Conservation (phyloP, 352 stramenopile genomes). For the Albugo candida region DNA sequence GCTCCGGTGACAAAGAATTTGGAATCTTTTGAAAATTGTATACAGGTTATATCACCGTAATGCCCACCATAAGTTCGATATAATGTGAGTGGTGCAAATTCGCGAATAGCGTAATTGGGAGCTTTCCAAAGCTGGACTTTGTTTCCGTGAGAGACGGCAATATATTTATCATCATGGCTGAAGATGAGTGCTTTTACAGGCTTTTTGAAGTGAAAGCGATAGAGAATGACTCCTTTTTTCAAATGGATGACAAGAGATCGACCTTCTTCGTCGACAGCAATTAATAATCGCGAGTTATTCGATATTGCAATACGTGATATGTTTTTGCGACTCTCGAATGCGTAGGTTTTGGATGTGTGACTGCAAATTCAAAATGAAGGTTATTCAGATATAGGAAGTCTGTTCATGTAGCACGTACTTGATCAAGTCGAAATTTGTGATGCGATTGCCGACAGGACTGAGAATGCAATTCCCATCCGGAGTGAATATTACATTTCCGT, state of each 20-base stretch:
- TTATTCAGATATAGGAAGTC: background rate
- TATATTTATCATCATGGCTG: constrained; percentile 74
- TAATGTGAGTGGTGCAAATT: constrained; percentile 83
- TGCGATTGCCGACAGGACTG: constrained; percentile 85
- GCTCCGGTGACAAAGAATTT: constrained; percentile 79
- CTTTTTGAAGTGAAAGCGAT: constrained; percentile 90
- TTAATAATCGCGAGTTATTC: constrained; percentile 71
- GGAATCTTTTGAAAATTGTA: constrained; percentile 78
- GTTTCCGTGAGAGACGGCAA: constrained; percentile 78
- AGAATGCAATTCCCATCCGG: constrained; percentile 84
- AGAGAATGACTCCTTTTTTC: constrained; percentile 73
- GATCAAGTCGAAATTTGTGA: constrained; percentile 88
- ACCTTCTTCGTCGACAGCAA: constrained; percentile 82
- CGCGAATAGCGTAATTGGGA: constrained; percentile 43
- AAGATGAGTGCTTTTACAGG: constrained; percentile 72
- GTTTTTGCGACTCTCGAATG: constrained; percentile 84
- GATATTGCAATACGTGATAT: constrained; percentile 75
- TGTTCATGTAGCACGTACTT: constrained; percentile 31
- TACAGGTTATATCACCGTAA: constrained; percentile 72
- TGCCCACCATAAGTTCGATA: constrained; percentile 77
- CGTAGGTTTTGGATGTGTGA: constrained; percentile 76
- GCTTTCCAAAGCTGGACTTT: constrained; percentile 86
- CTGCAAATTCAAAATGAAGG: constrained; percentile 25
- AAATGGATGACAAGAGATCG: constrained; percentile 83
- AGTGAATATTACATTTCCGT: constrained; percentile 87